phyloP scores from a whole-genome alignment of 257 asterid species.

The Galeopsis tetrahit region DNA sequence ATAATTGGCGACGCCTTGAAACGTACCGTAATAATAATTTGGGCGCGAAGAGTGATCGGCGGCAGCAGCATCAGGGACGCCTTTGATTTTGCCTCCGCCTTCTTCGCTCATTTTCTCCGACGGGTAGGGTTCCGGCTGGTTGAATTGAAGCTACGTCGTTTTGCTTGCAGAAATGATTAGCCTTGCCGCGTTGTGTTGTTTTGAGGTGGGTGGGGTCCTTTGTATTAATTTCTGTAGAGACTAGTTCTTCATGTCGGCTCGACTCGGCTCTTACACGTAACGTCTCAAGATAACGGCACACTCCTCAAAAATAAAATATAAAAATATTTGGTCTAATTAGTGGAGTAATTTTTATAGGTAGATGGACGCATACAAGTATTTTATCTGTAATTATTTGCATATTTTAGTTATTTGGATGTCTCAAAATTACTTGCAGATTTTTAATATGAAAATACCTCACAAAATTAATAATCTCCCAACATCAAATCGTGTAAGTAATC shows the following conservation, averaged over 20 bases:
- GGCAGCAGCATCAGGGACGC: conserved; percentile 38
- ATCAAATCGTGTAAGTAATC: too few species aligned
- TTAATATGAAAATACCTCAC: too few species aligned
- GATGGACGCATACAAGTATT: too few species aligned
- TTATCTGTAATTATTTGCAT: too few species aligned
- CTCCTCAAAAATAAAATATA: too few species aligned
- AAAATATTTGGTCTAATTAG: too few species aligned
- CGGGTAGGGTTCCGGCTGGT: conserved; percentile 24
- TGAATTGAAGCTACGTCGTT: conserved; percentile 26
- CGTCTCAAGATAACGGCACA: neutral
- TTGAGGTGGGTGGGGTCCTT: conserved; percentile 22
- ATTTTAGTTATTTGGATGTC: too few species aligned
- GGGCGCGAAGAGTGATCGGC: conserved; percentile 45
- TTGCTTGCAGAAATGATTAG: neutral
- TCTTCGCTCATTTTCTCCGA: conserved; percentile 43
- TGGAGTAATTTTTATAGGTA: too few species aligned
- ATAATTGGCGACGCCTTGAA: conserved; percentile 89
- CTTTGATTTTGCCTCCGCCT: conserved; percentile 54
- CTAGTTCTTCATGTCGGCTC: neutral
- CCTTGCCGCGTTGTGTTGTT: conserved; percentile 35
- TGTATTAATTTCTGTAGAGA: neutral
- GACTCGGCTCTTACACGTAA: neutral
- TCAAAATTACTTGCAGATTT: too few species aligned
- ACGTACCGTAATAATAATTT: conserved; percentile 75
- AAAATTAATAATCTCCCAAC: too few species aligned